phyloP scores from a whole-genome alignment of 495 filamentous ascomycete species.

The Penicillium pancosmium region DNA sequence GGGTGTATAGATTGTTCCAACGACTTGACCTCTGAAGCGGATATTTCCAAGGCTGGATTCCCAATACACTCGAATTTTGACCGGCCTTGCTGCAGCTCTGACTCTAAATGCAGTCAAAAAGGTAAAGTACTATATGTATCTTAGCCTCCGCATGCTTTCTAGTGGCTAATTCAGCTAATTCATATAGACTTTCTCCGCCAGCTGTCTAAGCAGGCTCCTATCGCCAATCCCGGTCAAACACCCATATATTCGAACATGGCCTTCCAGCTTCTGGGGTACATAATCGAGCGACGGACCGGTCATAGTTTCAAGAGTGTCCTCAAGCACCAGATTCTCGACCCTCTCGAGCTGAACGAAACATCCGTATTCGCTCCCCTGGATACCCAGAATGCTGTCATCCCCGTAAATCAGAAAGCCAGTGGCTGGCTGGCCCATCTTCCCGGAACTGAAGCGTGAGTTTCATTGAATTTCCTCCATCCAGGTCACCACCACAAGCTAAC shows the following conservation, averaged over 20 bases:
- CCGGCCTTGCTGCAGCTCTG: constrained; percentile 11
- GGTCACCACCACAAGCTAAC: no score
- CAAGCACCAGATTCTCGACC: constrained; percentile 38
- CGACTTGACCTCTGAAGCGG: neutral
- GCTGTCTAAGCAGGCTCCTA: constrained; percentile 3
- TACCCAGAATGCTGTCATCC: constrained; percentile 43
- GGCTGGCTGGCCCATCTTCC: constrained; percentile 18
- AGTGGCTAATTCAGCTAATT: neutral
- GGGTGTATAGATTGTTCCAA: constrained; percentile 6
- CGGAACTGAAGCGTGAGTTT: constrained; percentile 29
- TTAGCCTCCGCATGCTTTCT: neutral
- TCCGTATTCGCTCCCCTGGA: constrained; percentile 43
- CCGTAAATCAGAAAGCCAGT: constrained; percentile 27
- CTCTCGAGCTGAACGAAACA: constrained; percentile 42
- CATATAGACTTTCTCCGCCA: constrained; percentile 13
- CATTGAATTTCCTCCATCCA: neutral
- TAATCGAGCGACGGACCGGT: constrained; percentile 53
- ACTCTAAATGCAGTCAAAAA: constrained; percentile 9
- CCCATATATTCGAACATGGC: constrained; percentile 61
- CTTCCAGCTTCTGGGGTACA: constrained; percentile 56
- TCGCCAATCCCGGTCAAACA: constrained; percentile 26
- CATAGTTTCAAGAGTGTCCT: constrained; percentile 44
- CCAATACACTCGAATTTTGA: neutral
- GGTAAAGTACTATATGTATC: constrained; percentile 4
- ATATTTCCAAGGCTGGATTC: neutral